Percentiles rank a stretch among this genome's conserved stretches.
Evolutionary conservation across 2,329 filamentous ascomycete genomes (phyloP).

Genomic region (Fusarium sp.): DNA sequence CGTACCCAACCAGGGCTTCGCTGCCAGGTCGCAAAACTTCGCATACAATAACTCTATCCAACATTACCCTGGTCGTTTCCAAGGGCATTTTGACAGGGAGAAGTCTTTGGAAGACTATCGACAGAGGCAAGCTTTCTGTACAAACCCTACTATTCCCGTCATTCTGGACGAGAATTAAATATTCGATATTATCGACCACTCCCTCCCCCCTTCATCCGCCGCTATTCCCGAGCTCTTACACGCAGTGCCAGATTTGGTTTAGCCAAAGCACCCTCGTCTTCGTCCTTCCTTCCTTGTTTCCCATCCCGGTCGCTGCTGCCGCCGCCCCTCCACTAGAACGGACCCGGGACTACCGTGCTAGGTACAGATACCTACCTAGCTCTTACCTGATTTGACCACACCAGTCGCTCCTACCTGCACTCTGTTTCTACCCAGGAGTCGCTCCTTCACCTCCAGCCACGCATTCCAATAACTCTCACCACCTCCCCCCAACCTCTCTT

Average conservation of each 20-base stretch:
- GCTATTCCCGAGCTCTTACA: slow-evolving; percentile 33
- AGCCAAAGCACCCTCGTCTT: slow-evolving; percentile 33
- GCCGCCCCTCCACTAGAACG: slow-evolving; percentile 34
- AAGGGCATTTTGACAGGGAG: slow-evolving; percentile 14
- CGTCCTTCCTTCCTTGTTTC: slow-evolving; percentile 36
- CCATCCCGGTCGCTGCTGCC: slow-evolving; percentile 41
- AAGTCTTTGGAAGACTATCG: slow-evolving; percentile 12
- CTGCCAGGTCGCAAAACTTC: slow-evolving; percentile 24
- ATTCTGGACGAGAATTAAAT: slow-evolving; percentile 7
- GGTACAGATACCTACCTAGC: slow-evolving; percentile 41
- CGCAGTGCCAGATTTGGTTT: slow-evolving; percentile 21
- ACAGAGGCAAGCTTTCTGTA: neutral
- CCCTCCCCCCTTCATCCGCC: slow-evolving; percentile 11
- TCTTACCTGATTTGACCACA: slow-evolving; percentile 39
- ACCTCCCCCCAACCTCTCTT: slow-evolving; percentile 36
- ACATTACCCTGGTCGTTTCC: neutral
- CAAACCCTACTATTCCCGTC: neutral
- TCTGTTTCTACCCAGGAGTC: slow-evolving; percentile 23
- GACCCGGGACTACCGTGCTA: slow-evolving; percentile 38
- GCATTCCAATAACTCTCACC: slow-evolving; percentile 35
- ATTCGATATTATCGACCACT: slow-evolving; percentile 12
- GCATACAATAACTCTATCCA: slow-evolving; percentile 24
- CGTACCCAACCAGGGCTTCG: slow-evolving; percentile 20
- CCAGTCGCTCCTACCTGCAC: slow-evolving; percentile 32
- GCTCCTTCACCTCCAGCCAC: slow-evolving; percentile 34